Evolutionary conservation across 768 basidiomycete species (phyloP).

Genomic region (Candolleomyces eurysporus): DNA sequence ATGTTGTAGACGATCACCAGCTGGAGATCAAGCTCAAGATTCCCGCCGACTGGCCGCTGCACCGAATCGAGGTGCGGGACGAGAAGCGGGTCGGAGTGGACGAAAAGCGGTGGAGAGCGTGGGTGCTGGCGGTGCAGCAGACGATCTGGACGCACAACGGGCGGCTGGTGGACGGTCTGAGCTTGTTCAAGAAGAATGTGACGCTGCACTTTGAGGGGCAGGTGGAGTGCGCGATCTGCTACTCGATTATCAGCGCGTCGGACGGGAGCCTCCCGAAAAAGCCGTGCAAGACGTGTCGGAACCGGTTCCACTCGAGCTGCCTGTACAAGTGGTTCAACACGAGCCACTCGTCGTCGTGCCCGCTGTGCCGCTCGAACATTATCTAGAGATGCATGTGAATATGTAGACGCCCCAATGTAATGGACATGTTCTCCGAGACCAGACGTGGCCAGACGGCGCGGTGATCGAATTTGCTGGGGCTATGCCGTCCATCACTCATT

Average conservation of each 20-base stretch:
- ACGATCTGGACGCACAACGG: slow-evolving; percentile 89
- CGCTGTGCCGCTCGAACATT: slow-evolving; percentile 85
- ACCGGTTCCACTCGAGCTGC: slow-evolving; percentile 90
- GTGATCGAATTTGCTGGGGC: not conserved
- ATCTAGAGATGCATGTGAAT: slow-evolving; percentile 31
- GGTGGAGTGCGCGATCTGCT: slow-evolving; percentile 95
- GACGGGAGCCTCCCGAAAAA: slow-evolving; percentile 88
- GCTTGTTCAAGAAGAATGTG: slow-evolving; percentile 93
- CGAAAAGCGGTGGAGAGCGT: slow-evolving; percentile 88
- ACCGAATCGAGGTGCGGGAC: slow-evolving; percentile 85
- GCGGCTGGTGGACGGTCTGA: slow-evolving; percentile 81
- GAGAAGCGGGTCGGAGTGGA: slow-evolving; percentile 82
- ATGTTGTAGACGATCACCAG: slow-evolving; percentile 89
- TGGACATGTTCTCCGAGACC: not conserved
- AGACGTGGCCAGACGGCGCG: not conserved
- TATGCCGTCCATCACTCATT: not conserved
- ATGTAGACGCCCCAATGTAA: not conserved
- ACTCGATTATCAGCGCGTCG: slow-evolving; percentile 88
- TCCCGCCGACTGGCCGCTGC: slow-evolving; percentile 89
- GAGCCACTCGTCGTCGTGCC: slow-evolving; percentile 89
- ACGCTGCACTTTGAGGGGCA: slow-evolving; percentile 92
- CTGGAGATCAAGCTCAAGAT: slow-evolving; percentile 87
- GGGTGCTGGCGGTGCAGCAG: slow-evolving; percentile 92
- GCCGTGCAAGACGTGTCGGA: slow-evolving; percentile 92
- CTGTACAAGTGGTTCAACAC: slow-evolving; percentile 94